Evolutionary conservation across 2,329 filamentous ascomycete genomes (phyloP).

Genomic region (Tympanopsis confertula): DNA sequence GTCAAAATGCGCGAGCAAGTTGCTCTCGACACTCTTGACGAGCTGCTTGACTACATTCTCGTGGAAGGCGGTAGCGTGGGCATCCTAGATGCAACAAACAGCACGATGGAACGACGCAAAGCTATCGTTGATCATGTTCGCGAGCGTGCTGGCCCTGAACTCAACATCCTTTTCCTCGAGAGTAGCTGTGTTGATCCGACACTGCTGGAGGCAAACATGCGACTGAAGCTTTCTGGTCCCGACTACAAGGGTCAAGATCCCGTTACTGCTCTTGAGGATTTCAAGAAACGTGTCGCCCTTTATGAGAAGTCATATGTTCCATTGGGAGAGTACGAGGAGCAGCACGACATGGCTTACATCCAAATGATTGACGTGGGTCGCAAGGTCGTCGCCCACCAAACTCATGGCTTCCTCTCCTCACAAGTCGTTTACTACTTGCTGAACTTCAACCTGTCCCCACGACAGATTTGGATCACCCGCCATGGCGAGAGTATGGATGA

Average conservation of each 20-base stretch:
- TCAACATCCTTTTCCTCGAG: conserved; percentile 91
- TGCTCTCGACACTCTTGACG: conserved; percentile 82
- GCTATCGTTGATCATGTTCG: conserved; percentile 68
- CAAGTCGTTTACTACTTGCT: conserved; percentile 90
- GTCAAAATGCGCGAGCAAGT: conserved; percentile 80
- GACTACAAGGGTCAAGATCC: conserved; percentile 95
- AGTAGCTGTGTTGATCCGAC: conserved; percentile 59
- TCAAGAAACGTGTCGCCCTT: conserved; percentile 80
- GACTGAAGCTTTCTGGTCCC: conserved; percentile 84
- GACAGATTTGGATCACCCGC: conserved; percentile 95
- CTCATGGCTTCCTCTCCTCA: conserved; percentile 82
- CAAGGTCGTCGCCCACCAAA: conserved; percentile 81
- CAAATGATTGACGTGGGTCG: conserved; percentile 93
- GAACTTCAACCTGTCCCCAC: conserved; percentile 89
- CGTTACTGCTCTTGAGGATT: conserved; percentile 70
- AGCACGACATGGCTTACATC: conserved; percentile 84
- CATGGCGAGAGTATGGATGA: conserved; percentile 91
- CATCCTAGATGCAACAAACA: conserved; percentile 95
- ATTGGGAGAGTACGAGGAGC: conserved; percentile 81
- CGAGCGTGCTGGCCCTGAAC: conserved; percentile 67
- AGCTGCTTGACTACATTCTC: conserved; percentile 81
- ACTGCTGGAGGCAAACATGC: conserved; percentile 91
- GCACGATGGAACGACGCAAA: conserved; percentile 75
- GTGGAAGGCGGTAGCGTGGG: conserved; percentile 75
- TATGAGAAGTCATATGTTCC: conserved; percentile 93